phyloP scores from a whole-genome alignment of 108 stramenopile species.

The Conticribra guillardii region DNA sequence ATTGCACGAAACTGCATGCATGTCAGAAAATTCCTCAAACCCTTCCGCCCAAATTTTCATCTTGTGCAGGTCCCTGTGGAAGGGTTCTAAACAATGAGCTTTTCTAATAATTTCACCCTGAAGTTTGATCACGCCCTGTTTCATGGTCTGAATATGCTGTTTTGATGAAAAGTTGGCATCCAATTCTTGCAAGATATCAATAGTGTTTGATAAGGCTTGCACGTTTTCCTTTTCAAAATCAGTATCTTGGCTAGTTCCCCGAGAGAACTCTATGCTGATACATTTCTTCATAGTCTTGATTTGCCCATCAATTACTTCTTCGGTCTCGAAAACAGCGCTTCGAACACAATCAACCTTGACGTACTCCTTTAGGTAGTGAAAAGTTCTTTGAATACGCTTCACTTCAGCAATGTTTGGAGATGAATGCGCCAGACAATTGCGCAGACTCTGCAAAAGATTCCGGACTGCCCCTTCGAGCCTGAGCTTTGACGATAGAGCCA shows the following conservation, averaged over 20 bases:
- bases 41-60: slow-evolving; percentile 18
- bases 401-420: slow-evolving; percentile 26
- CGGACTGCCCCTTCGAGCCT: slow-evolving; percentile 45
- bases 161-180: slow-evolving; percentile 13
- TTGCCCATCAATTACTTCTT: slow-evolving; percentile 37
- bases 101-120: slow-evolving; percentile 36
- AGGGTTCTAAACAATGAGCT: slow-evolving; percentile 1
- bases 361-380: slow-evolving; percentile 40
- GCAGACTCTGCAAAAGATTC: slow-evolving; percentile 28
- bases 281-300: slow-evolving; percentile 2
- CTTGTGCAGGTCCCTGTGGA: slow-evolving; percentile 19
- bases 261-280: slow-evolving; percentile 20
- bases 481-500: slow-evolving; percentile 48
- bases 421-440: slow-evolving; percentile 12
- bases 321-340: slow-evolving; percentile 19
- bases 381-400: slow-evolving; percentile 26
- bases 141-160: neutral
- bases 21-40: slow-evolving; percentile 22
- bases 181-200: slow-evolving; percentile 20
- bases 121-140: slow-evolving; percentile 3
- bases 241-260: slow-evolving; percentile 18
- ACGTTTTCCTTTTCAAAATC: slow-evolving; percentile 35
- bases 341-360: slow-evolving; percentile 38
- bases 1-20: slow-evolving; percentile 9
- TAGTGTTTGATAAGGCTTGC: slow-evolving; percentile 16